phyloP scores from a whole-genome alignment of 768 basidiomycete genomes.

The Flagelloscypha sp. region DNA sequence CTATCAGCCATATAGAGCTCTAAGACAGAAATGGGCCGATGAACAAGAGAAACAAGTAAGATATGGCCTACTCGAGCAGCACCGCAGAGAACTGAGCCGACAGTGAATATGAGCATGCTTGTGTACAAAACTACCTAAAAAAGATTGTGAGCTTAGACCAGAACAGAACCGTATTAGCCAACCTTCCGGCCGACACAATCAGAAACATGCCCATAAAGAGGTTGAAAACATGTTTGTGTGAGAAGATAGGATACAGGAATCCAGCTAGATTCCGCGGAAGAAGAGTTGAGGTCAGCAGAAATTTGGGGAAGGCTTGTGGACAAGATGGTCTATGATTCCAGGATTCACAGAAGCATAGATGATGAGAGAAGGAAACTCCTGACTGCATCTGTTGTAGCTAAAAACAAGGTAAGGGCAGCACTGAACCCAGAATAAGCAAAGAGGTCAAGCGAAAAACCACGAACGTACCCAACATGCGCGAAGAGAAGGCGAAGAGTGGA shows the following conservation, averaged over 20 bases:
- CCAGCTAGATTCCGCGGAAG: conserved; percentile 75
- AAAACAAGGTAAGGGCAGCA: conserved; percentile 71
- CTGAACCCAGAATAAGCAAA: conserved; percentile 28
- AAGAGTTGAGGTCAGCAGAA: conserved; percentile 56
- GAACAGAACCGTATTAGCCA: conserved; percentile 12
- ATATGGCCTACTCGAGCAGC: conserved; percentile 48
- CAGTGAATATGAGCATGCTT: conserved; percentile 66
- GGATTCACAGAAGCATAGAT: background rate
- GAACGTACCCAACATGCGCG: conserved; percentile 59
- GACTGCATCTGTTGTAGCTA: conserved; percentile 83
- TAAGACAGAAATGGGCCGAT: conserved; percentile 12
- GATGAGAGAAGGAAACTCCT: conserved; percentile 17
- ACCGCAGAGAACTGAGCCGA: conserved; percentile 78
- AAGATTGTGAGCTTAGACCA: conserved; percentile 1
- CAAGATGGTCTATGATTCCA: conserved; percentile 50
- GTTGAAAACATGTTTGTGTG: conserved; percentile 80
- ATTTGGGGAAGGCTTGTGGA: conserved; percentile 83
- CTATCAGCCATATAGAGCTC: conserved; percentile 42
- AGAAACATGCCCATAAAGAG: conserved; percentile 72
- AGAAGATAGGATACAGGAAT: conserved; percentile 80
- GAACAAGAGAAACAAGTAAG: conserved; percentile 11
- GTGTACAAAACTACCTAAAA: conserved; percentile 56
- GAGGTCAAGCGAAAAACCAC: background rate
- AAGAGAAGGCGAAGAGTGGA: conserved; percentile 52
- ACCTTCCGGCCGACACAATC: conserved; percentile 79